Percentiles rank a stretch among this genome's conserved stretches.
These are phyloP conservation scores for Phytopythium kandeliae DNA, from an alignment of 352 stramenopile species.

Conservation along the genomic window DNA sequence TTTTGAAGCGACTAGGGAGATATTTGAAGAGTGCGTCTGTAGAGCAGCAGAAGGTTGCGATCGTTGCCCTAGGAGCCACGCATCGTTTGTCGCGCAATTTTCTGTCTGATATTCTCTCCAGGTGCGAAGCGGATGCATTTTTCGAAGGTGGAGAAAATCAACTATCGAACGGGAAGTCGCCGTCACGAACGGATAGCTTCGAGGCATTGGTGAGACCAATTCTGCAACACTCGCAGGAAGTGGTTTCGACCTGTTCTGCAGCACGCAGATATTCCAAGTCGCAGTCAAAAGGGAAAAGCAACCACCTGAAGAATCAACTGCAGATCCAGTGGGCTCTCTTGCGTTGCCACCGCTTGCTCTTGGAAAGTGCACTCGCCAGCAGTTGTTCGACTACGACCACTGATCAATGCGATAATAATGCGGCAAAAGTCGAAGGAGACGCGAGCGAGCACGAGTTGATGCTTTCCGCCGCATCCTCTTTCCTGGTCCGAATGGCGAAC, in stretches of 20 bases:
- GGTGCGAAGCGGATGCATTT: conserved; percentile 58
- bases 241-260: neutral
- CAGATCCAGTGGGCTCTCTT: conserved; percentile 55
- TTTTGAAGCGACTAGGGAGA: conserved; percentile 44
- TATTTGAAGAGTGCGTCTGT: conserved; percentile 55
- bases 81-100: conserved; percentile 24
- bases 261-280: conserved; percentile 5
- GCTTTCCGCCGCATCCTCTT: conserved; percentile 9
- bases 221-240: neutral
- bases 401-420: neutral
- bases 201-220: neutral
- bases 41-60: conserved; percentile 44
- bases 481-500: conserved; percentile 22
- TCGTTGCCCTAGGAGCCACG: conserved; percentile 47
- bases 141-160: neutral
- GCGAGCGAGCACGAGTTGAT: conserved; percentile 8
- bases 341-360: conserved; percentile 43
- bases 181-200: conserved; percentile 1
- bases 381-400: neutral
- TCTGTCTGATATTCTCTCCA: conserved; percentile 44
- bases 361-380: conserved; percentile 16
- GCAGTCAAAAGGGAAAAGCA: conserved; percentile 3
- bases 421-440: neutral
- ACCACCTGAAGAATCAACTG: conserved; percentile 17
- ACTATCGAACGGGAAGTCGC: neutral